These are phyloP conservation scores for Termitomyces sp. DNA, from an alignment of 768 basidiomycete species.

Conservation along the genomic window DNA sequence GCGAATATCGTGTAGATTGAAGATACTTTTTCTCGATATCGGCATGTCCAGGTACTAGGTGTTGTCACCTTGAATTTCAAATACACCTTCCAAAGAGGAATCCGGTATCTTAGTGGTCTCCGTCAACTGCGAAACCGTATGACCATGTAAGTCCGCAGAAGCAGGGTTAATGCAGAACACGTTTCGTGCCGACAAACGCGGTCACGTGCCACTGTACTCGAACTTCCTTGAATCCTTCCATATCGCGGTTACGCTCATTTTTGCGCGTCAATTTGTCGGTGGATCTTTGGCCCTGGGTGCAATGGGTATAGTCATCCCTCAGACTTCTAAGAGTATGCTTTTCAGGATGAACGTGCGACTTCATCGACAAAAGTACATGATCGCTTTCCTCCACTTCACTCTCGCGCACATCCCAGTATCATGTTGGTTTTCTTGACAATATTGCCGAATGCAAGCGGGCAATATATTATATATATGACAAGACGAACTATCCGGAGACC, in stretches of 20 bases:
- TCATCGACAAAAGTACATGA: background rate
- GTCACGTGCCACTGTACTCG: no score
- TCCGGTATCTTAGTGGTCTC: background rate
- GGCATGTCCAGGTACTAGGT: background rate
- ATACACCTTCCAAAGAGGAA: background rate
- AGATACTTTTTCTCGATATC: background rate
- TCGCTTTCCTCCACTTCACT: no score
- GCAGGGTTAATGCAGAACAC: no score
- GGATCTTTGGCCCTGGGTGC: no score
- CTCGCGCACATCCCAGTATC: no score
- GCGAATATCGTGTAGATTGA: background rate
- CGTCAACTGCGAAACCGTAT: background rate
- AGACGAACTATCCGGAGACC: background rate
- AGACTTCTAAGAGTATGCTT: background rate
- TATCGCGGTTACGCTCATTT: no score
- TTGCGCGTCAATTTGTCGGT: no score
- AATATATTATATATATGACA: background rate
- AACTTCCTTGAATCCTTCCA: no score
- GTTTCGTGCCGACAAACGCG: no score
- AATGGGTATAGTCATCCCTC: background rate
- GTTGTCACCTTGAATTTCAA: background rate
- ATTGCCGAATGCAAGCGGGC: background rate
- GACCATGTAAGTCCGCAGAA: background rate
- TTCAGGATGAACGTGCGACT: background rate
- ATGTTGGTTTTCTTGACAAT: background rate